phyloP scores from a whole-genome alignment of 202 grass and related monocot species.

The Setaria italica region DNA sequence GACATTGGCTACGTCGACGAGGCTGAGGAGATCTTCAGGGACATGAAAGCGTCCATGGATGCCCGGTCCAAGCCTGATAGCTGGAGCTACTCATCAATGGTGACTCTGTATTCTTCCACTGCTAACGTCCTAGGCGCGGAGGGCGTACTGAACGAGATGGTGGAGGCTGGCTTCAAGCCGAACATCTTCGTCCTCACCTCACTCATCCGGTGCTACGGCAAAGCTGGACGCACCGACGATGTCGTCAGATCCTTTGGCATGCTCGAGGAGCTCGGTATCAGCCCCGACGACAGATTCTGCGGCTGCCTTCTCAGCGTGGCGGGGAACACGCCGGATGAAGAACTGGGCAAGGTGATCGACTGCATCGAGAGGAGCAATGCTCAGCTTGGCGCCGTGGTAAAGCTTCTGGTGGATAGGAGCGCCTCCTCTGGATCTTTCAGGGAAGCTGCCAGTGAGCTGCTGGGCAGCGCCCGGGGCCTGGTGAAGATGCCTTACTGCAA shows the following conservation, averaged over 20 bases:
- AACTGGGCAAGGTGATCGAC: conserved; percentile 71
- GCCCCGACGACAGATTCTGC: conserved; percentile 78
- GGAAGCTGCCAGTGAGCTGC: conserved; percentile 58
- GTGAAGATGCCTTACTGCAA: conserved; percentile 92
- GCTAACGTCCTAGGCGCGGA: conserved; percentile 70
- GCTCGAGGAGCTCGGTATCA: conserved; percentile 65
- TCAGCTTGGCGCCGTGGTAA: conserved; percentile 65
- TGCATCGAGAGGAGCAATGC: conserved; percentile 70
- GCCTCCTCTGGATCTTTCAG: conserved; percentile 55
- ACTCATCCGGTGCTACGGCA: conserved; percentile 86
- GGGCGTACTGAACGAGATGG: conserved; percentile 76
- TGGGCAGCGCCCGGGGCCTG: conserved; percentile 47
- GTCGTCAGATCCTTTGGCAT: conserved; percentile 66
- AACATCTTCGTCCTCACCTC: conserved; percentile 94
- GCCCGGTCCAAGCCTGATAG: conserved; percentile 66
- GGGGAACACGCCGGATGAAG: conserved; percentile 52
- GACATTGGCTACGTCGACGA: conserved; percentile 82
- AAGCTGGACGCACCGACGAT: conserved; percentile 56
- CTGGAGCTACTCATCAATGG: conserved; percentile 87
- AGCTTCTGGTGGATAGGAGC: conserved; percentile 59
- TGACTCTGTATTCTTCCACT: conserved; percentile 82
- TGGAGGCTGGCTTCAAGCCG: conserved; percentile 66
- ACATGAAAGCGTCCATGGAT: conserved; percentile 74
- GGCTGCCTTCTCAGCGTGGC: conserved; percentile 86
- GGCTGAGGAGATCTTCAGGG: conserved; percentile 74